Conservation (phyloP, 2,329 filamentous ascomycete genomes). For the Penicillium palitans region DNA sequence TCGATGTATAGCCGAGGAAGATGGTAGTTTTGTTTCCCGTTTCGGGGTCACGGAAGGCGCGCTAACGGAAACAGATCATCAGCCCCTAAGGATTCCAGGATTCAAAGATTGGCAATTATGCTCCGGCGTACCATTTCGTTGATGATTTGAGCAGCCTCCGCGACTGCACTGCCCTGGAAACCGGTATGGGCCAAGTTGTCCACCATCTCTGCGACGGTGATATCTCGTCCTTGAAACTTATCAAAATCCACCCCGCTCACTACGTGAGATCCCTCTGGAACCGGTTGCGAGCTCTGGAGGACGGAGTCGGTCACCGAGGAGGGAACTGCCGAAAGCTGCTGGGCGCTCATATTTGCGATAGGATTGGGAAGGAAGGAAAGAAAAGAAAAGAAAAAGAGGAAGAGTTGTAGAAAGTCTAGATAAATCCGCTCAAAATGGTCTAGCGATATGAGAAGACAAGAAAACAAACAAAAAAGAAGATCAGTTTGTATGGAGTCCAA, state of each 20-base stretch:
- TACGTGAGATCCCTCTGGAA: constrained; percentile 74
- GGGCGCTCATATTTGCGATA: constrained; percentile 16
- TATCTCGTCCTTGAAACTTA: constrained; percentile 65
- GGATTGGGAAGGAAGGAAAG: too few relatives aligned
- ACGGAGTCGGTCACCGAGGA: constrained; percentile 73
- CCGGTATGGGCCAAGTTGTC: constrained; percentile 83
- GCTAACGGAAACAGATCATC: constrained; percentile 48
- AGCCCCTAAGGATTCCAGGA: neutral
- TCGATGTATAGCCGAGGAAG: constrained; percentile 96
- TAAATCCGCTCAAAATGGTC: neutral
- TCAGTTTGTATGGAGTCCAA: neutral
- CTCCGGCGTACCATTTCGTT: constrained; percentile 78
- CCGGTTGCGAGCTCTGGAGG: constrained; percentile 76
- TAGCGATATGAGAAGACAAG: neutral
- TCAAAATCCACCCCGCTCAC: constrained; percentile 95
- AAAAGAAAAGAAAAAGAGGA: neutral
- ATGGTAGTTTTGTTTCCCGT: constrained; percentile 81
- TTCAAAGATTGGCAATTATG: neutral
- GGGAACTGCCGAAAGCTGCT: constrained; percentile 49
- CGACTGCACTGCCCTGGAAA: constrained; percentile 77
- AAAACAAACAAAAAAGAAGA: neutral
- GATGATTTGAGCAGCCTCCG: constrained; percentile 85
- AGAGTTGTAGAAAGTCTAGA: too few relatives aligned
- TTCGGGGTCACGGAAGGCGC: constrained; percentile 77
- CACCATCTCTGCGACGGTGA: constrained; percentile 83